phyloP scores from a whole-genome alignment of 2,329 filamentous ascomycete species.

The Scedosporium aurantiacum region DNA sequence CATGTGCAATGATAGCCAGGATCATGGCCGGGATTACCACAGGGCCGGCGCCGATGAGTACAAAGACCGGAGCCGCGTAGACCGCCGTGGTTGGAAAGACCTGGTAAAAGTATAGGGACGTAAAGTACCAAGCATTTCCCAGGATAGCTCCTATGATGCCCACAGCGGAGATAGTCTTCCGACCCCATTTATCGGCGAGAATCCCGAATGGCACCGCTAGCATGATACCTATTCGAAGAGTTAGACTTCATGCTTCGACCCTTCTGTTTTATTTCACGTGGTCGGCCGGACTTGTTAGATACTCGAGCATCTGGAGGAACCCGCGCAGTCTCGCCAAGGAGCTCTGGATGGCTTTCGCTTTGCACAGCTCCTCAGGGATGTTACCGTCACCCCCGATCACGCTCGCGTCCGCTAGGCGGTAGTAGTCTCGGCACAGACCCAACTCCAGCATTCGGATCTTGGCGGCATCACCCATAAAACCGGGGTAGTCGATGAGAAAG shows the following conservation, averaged over 20 bases:
- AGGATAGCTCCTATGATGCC: constrained; percentile 7
- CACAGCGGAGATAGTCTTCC: constrained; percentile 4
- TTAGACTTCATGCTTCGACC: not conserved
- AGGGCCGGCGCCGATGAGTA: constrained; percentile 7
- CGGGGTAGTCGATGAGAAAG: constrained; percentile 8
- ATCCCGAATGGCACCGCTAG: constrained; percentile 10
- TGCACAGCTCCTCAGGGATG: constrained; percentile 9
- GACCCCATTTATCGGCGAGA: constrained; percentile 7
- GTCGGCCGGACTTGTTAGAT: constrained; percentile 1
- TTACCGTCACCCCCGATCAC: constrained; percentile 6
- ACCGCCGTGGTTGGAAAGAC: constrained; percentile 5
- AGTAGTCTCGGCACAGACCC: constrained; percentile 9
- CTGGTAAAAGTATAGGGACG: constrained; percentile 7
- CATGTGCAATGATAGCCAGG: constrained; percentile 8
- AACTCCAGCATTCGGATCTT: constrained; percentile 10
- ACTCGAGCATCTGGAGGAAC: constrained; percentile 7
- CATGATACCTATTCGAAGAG: constrained; percentile 2
- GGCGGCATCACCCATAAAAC: constrained; percentile 9
- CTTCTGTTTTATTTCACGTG: not conserved
- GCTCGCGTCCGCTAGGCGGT: constrained; percentile 1
- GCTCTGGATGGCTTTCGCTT: constrained; percentile 7
- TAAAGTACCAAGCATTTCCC: constrained; percentile 5
- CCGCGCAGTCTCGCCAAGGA: constrained; percentile 5
- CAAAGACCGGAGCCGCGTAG: constrained; percentile 7
- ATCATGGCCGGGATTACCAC: constrained; percentile 8